Evolutionary conservation across 2,329 filamentous ascomycete species (phyloP), one percentile per base, ranked within the genome.

Genomic region (Tricladium varicosporioides): DNA sequence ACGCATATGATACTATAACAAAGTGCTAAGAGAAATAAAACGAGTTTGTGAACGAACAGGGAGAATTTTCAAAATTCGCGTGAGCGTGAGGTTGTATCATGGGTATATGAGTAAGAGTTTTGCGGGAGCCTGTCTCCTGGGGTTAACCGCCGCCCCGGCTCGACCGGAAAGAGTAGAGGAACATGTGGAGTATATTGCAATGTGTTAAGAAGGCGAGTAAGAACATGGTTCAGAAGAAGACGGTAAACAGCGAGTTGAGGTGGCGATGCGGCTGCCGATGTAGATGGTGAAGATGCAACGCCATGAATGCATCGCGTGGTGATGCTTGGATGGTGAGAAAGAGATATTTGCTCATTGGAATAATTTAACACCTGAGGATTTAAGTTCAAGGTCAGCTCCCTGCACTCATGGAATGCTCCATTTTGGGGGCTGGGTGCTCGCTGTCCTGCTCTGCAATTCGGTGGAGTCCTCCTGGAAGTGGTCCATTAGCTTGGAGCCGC

Each of bases 401-500:
- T 36, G 63, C 61, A 51, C 62, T 67, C 63, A 69, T 64, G 13
- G 63, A 61, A 56, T 71, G 66, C 58, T 72, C 70, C 63, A 69
- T 68, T 51, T 69, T 71, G 13, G 65, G 62, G 7, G 65, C 65
- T 11, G 60, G 54, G 5, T 45, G 43, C 51, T 71, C 69, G 44
- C 60, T 59, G 16, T 72, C 69, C 54, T 70, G 64, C 51, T 72
- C 71, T 8, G 66, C 64, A 48, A 73, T 73, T 33, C 69, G 64
- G 59, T 71, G 69, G 19, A 73, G 65, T 8, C 69, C 76, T 2
- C 75, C 76, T 18, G 76, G 73, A 19, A 78, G 65, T 10, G 65
- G 57, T 3, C 57, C 60, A 19, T 60, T 64, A 42, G 54, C 59
- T 40, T 65, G 81, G 48, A 95, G 76, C 59, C 89, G 85, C 31